Conservation (phyloP, 805 yeast genomes). For the Candida ficus region DNA sequence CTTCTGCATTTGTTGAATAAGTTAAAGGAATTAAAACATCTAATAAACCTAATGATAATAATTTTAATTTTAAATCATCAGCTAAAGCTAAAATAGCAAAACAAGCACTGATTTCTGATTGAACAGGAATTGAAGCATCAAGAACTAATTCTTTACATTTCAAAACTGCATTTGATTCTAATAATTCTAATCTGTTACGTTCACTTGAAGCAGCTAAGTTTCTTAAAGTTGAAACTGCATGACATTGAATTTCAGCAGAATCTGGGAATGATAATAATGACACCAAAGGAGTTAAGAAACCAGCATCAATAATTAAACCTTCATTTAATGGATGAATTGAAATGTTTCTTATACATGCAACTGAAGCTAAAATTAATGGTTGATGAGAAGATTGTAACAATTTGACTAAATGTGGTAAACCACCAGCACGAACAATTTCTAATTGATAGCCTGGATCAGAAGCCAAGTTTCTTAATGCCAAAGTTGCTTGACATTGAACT, state of each 20-base stretch:
- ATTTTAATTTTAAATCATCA: constrained; percentile 83
- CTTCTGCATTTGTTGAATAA: constrained; percentile 82
- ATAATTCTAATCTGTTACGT: constrained; percentile 82
- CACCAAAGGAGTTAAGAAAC: constrained; percentile 89
- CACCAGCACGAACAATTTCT: constrained; percentile 93
- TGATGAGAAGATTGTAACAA: constrained; percentile 84
- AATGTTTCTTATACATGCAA: constrained; percentile 95
- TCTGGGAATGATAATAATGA: constrained; percentile 76
- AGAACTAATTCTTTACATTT: constrained; percentile 87
- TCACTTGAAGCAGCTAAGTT: constrained; percentile 95
- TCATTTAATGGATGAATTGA: constrained; percentile 96
- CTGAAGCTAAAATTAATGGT: constrained; percentile 92
- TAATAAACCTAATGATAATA: constrained; percentile 77
- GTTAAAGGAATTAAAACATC: constrained; percentile 92
- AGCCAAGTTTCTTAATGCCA: constrained; percentile 92
- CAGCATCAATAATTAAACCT: constrained; percentile 93
- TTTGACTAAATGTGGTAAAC: constrained; percentile 88
- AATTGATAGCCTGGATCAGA: constrained; percentile 94
- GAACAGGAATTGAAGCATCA: constrained; percentile 84
- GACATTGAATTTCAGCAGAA: constrained; percentile 96
- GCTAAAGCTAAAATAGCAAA: constrained; percentile 95
- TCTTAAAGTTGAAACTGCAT: constrained; percentile 92
- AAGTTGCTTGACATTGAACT: constrained; percentile 97
- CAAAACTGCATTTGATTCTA: constrained; percentile 93
- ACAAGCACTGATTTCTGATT: constrained; percentile 94